Evolutionary conservation across 352 stramenopile genomes (phyloP), one percentile per base, ranked within the genome.

Genomic region (Pythium guiyangense): DNA sequence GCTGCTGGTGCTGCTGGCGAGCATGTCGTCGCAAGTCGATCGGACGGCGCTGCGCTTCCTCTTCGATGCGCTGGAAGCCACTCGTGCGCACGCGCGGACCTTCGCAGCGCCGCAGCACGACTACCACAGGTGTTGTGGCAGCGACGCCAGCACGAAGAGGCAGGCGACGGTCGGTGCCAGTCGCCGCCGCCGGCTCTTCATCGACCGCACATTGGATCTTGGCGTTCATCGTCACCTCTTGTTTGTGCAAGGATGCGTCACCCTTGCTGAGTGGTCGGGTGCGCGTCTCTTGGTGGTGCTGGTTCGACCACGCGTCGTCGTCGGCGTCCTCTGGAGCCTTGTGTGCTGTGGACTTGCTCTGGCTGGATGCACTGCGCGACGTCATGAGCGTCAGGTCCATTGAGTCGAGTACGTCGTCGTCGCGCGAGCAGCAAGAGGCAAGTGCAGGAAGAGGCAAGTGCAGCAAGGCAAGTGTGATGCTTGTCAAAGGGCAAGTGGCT

Each of bases 11-110:
- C 15, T 42, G 49, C 6, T 57, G 50, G 47, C 59, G 64, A 12
- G 56, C 60, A 25, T 68, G 57, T 27, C 70, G 69, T 0, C 69
- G 71, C 57, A 77, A 50, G 31, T 69, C 58, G 0, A 57, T 50
- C 0, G 67, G 66, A 0, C 60, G 43, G 25, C 72, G 71, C 64
- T 73, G 57, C 22, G 74, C 73, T 35, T 74, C 65, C 60, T 92
- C 83, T 51, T 90, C 77, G 59, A 92, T 92, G 56, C 67, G 82
- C 62, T 92, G 83, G 64, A 92, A 92, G 57, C 83, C 83, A 49
- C 78, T 78, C 3, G 79, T 92, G 42, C 79, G 79, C 37, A 90
- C 69, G 54, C 77, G 64, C 39, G 86, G 40, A 50, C 88, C 79
- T 26, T 86, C 73, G 62, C 82, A 92, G 53, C 73, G 77, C 62